phyloP scores from a whole-genome alignment of 1,284 basidiomycete species.

The Trametes hirsuta region DNA sequence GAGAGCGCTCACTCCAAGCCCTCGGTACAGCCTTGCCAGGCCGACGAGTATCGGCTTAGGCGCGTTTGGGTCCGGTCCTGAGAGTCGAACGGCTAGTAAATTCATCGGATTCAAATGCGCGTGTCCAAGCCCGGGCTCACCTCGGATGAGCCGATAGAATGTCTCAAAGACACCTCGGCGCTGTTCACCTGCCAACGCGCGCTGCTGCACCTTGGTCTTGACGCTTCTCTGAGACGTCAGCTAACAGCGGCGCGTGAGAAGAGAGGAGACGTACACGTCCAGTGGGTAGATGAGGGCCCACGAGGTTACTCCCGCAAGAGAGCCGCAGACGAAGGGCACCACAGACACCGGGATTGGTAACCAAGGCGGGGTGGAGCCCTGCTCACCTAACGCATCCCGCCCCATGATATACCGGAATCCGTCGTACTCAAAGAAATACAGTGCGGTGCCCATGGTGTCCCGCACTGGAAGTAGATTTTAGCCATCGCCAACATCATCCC shows the following conservation, averaged over 20 bases:
- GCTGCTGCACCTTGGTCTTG: slow-evolving; percentile 92
- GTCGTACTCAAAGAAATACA: slow-evolving; percentile 91
- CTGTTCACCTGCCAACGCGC: slow-evolving; percentile 77
- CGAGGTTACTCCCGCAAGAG: slow-evolving; percentile 80
- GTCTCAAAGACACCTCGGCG: slow-evolving; percentile 75
- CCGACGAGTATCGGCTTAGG: slow-evolving; percentile 75
- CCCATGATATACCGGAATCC: slow-evolving; percentile 79
- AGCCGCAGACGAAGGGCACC: slow-evolving; percentile 86
- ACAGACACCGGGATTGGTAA: slow-evolving; percentile 75
- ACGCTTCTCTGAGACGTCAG: slow-evolving; percentile 53
- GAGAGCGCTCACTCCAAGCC: slow-evolving; percentile 82
- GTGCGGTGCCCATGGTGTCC: slow-evolving; percentile 79
- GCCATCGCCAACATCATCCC: not conserved
- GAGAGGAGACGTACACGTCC: slow-evolving; percentile 64
- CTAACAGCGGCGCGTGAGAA: too few species aligned
- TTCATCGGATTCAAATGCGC: not conserved
- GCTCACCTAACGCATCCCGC: slow-evolving; percentile 67
- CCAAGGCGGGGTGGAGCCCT: slow-evolving; percentile 77
- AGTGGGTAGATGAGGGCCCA: slow-evolving; percentile 86
- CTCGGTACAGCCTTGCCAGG: slow-evolving; percentile 78
- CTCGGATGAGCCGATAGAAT: slow-evolving; percentile 74
- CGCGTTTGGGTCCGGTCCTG: slow-evolving; percentile 74
- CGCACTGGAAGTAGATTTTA: slow-evolving; percentile 55
- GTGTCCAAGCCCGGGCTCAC: slow-evolving; percentile 39
- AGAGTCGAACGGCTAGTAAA: not conserved